Base-by-base conservation (phyloP, 2,329 filamentous ascomycete species). In the Chrysoporthe deuterocubensis region DNA sequence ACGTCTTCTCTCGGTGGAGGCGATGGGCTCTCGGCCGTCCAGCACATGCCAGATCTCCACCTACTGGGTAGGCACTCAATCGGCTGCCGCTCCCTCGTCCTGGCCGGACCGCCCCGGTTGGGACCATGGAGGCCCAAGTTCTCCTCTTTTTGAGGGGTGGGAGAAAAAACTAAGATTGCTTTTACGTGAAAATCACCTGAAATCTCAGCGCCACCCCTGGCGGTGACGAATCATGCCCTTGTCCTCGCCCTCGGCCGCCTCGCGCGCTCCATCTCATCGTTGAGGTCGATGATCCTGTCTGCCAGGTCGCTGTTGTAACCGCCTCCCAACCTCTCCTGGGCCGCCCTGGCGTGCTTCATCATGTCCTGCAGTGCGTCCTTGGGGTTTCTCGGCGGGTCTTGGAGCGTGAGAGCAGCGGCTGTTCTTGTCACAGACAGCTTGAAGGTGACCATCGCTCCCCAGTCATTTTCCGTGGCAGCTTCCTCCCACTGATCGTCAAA, bases 391-490 rank as follows among this genome's bases (percentile, higher is more conserved):
- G 40, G 18, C n/a, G 44, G 11, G 50, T 21, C 40, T 32, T 44
- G n/a, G n/a, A 61, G 34, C 43, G 7, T 44, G 26, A 61, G 14
- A 5, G 21, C 42, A 18, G 59, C 59, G 18, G 59, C 43, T 4
- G 26, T 26, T n/a, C 42, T 61, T 18, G 42, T 46, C 26, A n/a
- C 59, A 4, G 43, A 34, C 26, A 34, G 13, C 11, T 48, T 61
- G 59, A 32, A 46, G 21, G 21, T 48, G 21, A 61, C 26, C 26
- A 34, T 61, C 11, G 59, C 42, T 14, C 59, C 59, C 59, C 59
- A 61, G 59, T 61, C 59, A 34, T 61, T 46, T 5, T 14, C 21
- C 11, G 34, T 34, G 13, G 42, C 40, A 13, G 9, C 43, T 13
- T 46, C n/a, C 6, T 18, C 43, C 59, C 59, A 61, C 16, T 46